Base-by-base conservation (phyloP, 2,329 filamentous ascomycete species). In the Akanthomyces uredinophilus region DNA sequence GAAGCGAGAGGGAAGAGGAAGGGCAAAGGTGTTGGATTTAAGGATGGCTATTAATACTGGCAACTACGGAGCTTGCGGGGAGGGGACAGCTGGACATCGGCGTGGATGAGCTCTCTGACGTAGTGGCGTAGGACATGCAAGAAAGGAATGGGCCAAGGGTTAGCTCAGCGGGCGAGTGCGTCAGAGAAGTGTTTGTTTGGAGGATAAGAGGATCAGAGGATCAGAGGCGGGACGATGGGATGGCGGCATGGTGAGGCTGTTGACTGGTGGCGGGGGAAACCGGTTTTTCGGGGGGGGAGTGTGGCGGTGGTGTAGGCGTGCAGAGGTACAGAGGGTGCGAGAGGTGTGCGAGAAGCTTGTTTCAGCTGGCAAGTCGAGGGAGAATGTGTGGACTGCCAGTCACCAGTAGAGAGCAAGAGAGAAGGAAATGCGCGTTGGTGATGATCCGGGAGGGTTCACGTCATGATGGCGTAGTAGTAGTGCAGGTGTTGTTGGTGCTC, bases 41-140 rank as follows among this genome's bases (percentile, higher is more conserved):
- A 13, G 35, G 56, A 37, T 54, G 41, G 43, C 39, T 60, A 60
- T 60, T 60, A 54, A 60, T 60, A 60, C 41, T 60, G 24, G 41
- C 7, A 8, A 47, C 37, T 47, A 53, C 20, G 41, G 22, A 46
- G 27, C 22, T 2, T 32, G 16, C 20, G 39, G 49, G 49, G 27
- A 29, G 4, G n/a, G n/a, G n/a, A n/a, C n/a, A n/a, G 29, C 49
- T 37, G n/a, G 39, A 44, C 27, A 41, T 13, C 6, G 22, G 27
- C n/a, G 41, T 24, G 39, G 27, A 16, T 60, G 24, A 22, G 14
- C 27, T 49, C 50, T 60, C 58, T 60, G 50, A 60, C 58, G 58
- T 60, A 60, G 58, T 54, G 58, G 57, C 47, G 47, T 52, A 32
- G 47, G 37, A 46, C n/a, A 29, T 41, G 27, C 47, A 43, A 7